Evolutionary conservation across 495 filamentous ascomycete species (phyloP).

Genomic region (Lasiosphaeria ovina): DNA sequence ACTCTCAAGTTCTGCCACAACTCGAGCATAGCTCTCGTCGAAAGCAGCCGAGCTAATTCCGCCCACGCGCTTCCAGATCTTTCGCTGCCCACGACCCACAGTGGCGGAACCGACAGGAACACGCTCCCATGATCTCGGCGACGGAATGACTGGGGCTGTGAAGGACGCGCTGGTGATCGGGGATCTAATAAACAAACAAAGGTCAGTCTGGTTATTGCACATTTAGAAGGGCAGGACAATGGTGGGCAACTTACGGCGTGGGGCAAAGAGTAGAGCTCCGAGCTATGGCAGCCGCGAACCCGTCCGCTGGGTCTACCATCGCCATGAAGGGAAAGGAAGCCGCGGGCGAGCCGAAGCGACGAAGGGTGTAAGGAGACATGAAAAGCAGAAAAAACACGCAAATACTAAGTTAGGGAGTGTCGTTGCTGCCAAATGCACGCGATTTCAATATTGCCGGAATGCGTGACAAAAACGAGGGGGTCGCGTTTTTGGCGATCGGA

Average conservation of each 20-base stretch:
- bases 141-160: slow-evolving; percentile 19
- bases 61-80: slow-evolving; percentile 36
- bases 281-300: too few species aligned
- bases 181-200: slow-evolving; percentile 8
- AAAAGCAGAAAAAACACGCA: background rate
- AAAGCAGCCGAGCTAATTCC: slow-evolving; percentile 7
- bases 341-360: too few species aligned
- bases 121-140: slow-evolving; percentile 32
- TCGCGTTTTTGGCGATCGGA: background rate
- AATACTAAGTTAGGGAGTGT: background rate
- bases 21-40: slow-evolving; percentile 14
- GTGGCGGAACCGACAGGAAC: slow-evolving; percentile 24
- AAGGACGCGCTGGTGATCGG: slow-evolving; percentile 26
- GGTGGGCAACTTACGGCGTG: too few species aligned
- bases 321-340: too few species aligned
- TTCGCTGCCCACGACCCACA: slow-evolving; percentile 15
- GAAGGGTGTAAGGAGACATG: background rate
- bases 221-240: too few species aligned
- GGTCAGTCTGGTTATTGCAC: slow-evolving; percentile 5
- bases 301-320: too few species aligned
- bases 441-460: background rate
- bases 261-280: too few species aligned
- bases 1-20: slow-evolving; percentile 25
- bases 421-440: background rate
- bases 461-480: background rate